These are phyloP conservation scores for Tetrahymena borealis DNA, from an alignment of 73 alveolate genomes.

Conservation along the genomic window DNA sequence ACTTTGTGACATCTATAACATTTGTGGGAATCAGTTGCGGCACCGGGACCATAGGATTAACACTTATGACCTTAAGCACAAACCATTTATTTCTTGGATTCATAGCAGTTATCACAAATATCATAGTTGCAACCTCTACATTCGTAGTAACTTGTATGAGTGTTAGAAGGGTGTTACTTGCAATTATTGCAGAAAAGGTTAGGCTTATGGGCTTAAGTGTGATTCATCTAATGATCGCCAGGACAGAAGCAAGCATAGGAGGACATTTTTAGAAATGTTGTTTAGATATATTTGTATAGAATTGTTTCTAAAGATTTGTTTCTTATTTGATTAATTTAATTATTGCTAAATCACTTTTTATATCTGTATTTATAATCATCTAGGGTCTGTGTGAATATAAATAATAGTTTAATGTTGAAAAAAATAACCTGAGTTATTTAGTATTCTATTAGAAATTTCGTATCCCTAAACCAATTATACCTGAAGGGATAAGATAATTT, in stretches of 20 bases:
- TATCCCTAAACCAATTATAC: too few species aligned
- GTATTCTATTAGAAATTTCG: too few species aligned
- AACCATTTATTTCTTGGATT: background rate
- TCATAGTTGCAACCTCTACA: background rate
- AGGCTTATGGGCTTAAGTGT: background rate
- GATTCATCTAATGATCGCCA: background rate
- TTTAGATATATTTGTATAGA: background rate
- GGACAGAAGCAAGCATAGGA: background rate
- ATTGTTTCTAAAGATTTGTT: background rate
- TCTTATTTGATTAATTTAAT: background rate
- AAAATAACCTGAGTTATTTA: too few species aligned
- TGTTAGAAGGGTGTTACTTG: background rate
- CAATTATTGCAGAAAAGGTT: background rate
- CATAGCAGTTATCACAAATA: background rate
- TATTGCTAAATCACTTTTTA: too few species aligned
- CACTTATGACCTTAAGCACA: background rate
- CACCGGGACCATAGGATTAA: background rate
- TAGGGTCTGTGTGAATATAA: too few species aligned
- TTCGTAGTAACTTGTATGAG: background rate
- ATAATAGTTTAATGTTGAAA: too few species aligned
- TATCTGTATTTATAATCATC: too few species aligned
- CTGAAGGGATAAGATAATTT: too few species aligned
- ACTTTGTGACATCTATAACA: background rate
- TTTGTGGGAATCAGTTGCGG: background rate
- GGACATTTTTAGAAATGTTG: background rate